phyloP scores from a whole-genome alignment of 2,329 filamentous ascomycete genomes.

The Proliferodiscus dingleyae region DNA sequence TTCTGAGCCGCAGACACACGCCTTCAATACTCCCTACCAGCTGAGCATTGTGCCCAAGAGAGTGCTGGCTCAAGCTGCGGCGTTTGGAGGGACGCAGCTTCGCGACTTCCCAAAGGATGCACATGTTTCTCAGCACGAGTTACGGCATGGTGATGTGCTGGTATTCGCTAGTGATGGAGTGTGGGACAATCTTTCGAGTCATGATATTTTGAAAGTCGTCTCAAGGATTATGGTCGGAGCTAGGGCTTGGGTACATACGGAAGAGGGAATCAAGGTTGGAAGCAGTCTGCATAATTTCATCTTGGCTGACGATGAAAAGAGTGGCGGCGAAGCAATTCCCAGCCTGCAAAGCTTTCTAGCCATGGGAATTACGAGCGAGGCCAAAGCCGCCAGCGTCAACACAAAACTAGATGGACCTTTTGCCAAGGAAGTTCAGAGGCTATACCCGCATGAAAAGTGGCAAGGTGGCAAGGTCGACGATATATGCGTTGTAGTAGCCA shows the following conservation, averaged over 20 bases:
- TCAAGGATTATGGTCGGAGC: slow-evolving; percentile 68
- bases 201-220: slow-evolving; percentile 79
- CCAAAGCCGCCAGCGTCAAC: slow-evolving; percentile 80
- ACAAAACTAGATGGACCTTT: slow-evolving; percentile 84
- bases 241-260: slow-evolving; percentile 67
- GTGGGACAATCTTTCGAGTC: slow-evolving; percentile 90
- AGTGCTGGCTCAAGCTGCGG: slow-evolving; percentile 71
- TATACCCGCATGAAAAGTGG: slow-evolving; percentile 82
- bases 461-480: slow-evolving; percentile 93
- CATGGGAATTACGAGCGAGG: slow-evolving; percentile 71
- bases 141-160: slow-evolving; percentile 90
- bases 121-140: slow-evolving; percentile 66
- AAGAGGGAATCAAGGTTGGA: slow-evolving; percentile 58
- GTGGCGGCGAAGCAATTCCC: slow-evolving; percentile 36
- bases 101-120: slow-evolving; percentile 82
- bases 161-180: slow-evolving; percentile 92
- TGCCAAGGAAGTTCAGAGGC: slow-evolving; percentile 85
- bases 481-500: slow-evolving; percentile 78
- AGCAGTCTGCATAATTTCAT: slow-evolving; percentile 53
- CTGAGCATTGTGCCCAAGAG: slow-evolving; percentile 79
- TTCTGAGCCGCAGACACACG: slow-evolving; percentile 86
- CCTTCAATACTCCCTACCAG: slow-evolving; percentile 96
- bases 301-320: slow-evolving; percentile 39
- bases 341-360: slow-evolving; percentile 72
- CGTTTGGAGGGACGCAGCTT: slow-evolving; percentile 78